Base-by-base conservation (phyloP, 805 yeast genomes). In the Millerozyma miso region DNA sequence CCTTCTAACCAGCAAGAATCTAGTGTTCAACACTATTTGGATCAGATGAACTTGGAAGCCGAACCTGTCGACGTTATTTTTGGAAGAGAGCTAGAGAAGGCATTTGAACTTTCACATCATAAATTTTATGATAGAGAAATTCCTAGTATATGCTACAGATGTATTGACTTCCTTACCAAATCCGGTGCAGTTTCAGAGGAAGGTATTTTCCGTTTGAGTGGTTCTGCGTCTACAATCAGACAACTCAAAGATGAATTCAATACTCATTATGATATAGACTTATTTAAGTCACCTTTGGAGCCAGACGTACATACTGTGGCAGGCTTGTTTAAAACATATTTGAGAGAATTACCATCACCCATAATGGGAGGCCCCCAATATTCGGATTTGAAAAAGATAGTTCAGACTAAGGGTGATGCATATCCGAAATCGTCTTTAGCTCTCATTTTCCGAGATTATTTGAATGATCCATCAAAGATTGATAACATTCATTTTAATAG, bases 131-230 rank as follows among this genome's bases (percentile, higher is more conserved):
- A 76, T 16, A 71, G 67, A 29, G 60, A 59, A 5, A 72, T 85
- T 15, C 97, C 99, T 1, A 80, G 89, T 33, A 81, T 91, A 5
- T 78, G 88, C 14, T 85, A 68, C 53, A 67, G 95, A 46, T 88
- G 96, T 55, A 55, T 90, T 29, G 84, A 79, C 43, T 86, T 75
- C 50, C 69, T 91, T 39, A 73, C 74, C 39, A 73, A 70, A 32
- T 76, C 81, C 19, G 80, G 83, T 17, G 96, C 95, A 0, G 69
- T 83, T n/a, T 77, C 77, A 47, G 93, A 88, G 60, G 96, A 89
- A 55, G 99, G 99, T 8, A 78, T 91, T 2, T 93, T 93, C 68
- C 73, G 99, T 47, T 68, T 89, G 44, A 87, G 90, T 62, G 98
- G 98, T 3, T 87, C 95, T 31, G 85, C 89, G 43, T 76, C 88